Evolutionary conservation across 1,139 yeast genomes (phyloP).

Genomic region (Pichia sp.): DNA sequence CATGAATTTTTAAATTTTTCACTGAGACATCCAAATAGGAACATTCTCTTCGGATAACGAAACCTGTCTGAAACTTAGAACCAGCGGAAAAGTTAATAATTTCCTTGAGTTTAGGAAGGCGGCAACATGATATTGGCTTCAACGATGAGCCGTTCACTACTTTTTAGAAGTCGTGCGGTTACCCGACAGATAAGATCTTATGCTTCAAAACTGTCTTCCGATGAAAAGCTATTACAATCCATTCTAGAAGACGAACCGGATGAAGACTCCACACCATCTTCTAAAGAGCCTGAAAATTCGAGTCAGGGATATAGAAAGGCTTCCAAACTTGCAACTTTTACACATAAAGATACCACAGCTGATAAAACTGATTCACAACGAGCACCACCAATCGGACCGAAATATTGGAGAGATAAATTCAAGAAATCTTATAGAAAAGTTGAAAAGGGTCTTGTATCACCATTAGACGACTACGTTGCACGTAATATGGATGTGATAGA

Average conservation of each 20-base stretch:
- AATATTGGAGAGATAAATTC: constrained; percentile 23
- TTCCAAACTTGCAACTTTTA: constrained; percentile 1
- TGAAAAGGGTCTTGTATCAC: constrained; percentile 19
- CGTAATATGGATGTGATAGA: constrained; percentile 24
- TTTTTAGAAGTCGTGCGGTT: not conserved
- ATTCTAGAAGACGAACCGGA: constrained; percentile 19
- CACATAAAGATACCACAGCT: not conserved
- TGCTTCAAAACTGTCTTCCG: constrained; percentile 11
- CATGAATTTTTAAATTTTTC: no score
- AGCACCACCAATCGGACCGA: constrained; percentile 17
- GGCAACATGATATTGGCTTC: not conserved
- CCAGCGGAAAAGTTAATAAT: no score
- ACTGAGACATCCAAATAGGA: no score
- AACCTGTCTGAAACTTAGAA: no score
- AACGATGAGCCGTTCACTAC: not conserved
- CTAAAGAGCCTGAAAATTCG: not conserved
- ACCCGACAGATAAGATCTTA: not conserved
- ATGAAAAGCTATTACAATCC: constrained; percentile 16
- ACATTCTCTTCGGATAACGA: no score
- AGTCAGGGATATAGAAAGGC: constrained; percentile 2
- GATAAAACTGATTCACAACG: not conserved
- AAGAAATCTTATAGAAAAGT: constrained; percentile 21
- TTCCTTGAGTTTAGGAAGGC: no score
- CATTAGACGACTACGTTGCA: constrained; percentile 24
- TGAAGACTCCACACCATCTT: not conserved